Percentiles rank a stretch among this genome's conserved stretches.
These are phyloP conservation scores for Fusarium sp. DNA, from an alignment of 2,329 filamentous ascomycete genomes.

Conservation along the genomic window DNA sequence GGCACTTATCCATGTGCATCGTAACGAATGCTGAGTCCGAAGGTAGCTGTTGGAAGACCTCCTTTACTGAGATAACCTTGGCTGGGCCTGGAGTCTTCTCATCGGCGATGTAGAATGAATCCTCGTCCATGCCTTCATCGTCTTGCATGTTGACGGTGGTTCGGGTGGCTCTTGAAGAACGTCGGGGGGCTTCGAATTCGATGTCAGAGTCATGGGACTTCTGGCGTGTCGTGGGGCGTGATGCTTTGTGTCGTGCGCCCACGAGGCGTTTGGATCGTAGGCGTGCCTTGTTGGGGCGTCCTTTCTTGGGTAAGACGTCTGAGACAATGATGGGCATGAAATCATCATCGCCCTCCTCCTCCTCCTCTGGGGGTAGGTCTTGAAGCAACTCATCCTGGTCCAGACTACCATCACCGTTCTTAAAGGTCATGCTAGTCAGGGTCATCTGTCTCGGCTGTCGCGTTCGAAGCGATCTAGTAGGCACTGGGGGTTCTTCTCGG, in stretches of 20 bases:
- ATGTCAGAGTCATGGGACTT: conserved; percentile 57
- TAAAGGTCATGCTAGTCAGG: conserved; percentile 41
- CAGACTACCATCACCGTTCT: conserved; percentile 34
- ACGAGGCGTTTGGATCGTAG: conserved; percentile 36
- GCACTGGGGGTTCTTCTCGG: conserved; percentile 8
- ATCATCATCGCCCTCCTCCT: conserved; percentile 50
- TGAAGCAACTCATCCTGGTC: conserved; percentile 50
- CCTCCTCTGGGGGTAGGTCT: conserved; percentile 42
- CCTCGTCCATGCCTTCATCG: conserved; percentile 63
- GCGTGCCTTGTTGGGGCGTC: conserved; percentile 35
- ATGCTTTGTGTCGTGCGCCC: conserved; percentile 20
- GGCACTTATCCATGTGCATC: conserved; percentile 78
- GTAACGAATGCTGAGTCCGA: conserved; percentile 74
- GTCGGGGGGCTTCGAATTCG: conserved; percentile 64
- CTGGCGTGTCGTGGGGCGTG: conserved; percentile 18
- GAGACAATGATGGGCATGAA: conserved; percentile 52
- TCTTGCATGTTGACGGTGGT: conserved; percentile 62
- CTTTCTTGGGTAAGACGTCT: conserved; percentile 47
- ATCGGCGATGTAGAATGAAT: conserved; percentile 64
- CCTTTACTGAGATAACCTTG: conserved; percentile 74
- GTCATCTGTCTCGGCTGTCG: conserved; percentile 43
- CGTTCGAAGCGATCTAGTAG: conserved; percentile 39
- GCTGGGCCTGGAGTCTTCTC: conserved; percentile 58
- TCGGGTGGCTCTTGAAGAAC: conserved; percentile 61
- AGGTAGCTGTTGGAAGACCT: conserved; percentile 75